phyloP scores from a whole-genome alignment of 148 eudicot genomes.

The Amaranthus cruentus region DNA sequence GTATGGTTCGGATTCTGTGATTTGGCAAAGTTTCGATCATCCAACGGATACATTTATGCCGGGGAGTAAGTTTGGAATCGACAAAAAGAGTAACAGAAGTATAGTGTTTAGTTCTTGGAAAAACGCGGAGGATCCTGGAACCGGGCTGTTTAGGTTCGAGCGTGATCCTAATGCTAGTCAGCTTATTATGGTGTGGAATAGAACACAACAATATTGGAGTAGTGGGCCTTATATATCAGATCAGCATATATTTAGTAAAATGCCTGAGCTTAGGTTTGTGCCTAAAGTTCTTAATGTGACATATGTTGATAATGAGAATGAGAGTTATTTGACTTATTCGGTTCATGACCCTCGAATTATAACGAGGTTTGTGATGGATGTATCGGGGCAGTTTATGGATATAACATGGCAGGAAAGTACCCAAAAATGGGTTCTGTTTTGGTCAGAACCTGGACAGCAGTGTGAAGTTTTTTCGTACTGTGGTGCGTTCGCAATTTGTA shows the following conservation, averaged over 20 bases:
- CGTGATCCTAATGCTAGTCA: constrained; percentile 27
- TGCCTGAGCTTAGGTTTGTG: constrained; percentile 41
- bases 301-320: constrained; percentile 35
- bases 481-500: constrained; percentile 41
- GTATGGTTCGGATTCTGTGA: constrained; percentile 2
- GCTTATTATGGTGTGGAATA: constrained; percentile 27
- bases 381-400: constrained; percentile 42
- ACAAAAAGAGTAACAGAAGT: constrained; percentile 14
- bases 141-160: constrained; percentile 28
- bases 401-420: constrained; percentile 31
- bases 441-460: constrained; percentile 50
- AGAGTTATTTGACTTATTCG: constrained; percentile 46
- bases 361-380: constrained; percentile 46
- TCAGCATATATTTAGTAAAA: constrained; percentile 30
- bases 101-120: constrained; percentile 35
- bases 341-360: constrained; percentile 28
- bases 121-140: constrained; percentile 34
- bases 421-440: constrained; percentile 40
- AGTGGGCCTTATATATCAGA: constrained; percentile 23
- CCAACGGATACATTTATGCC: constrained; percentile 36
- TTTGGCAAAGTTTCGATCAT: constrained; percentile 45
- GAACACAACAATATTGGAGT: constrained; percentile 25
- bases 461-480: constrained; percentile 48
- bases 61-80: constrained; percentile 25
- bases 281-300: constrained; percentile 28